Evolutionary conservation across 306 rosid genomes (phyloP).

Genomic region (Quillaja saponaria): DNA sequence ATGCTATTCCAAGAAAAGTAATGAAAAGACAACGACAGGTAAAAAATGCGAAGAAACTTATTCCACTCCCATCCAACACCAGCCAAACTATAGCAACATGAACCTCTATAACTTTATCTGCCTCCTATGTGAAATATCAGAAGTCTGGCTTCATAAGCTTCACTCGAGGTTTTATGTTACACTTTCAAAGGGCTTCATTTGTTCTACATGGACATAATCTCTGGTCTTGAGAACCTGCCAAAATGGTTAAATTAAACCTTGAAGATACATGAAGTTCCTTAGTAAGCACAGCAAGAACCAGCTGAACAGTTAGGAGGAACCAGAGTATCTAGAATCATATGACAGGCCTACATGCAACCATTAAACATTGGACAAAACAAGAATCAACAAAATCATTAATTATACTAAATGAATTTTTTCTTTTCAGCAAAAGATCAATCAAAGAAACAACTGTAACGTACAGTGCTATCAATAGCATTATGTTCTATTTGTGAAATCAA

Average conservation of each 20-base stretch:
- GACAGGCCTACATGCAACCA: background rate
- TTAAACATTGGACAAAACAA: too few species aligned
- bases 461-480: background rate
- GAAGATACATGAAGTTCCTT: slow-evolving; percentile 9
- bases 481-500: background rate
- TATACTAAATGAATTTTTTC: background rate
- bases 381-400: background rate
- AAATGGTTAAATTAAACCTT: slow-evolving; percentile 23
- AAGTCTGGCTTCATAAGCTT: slow-evolving; percentile 89
- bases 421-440: background rate
- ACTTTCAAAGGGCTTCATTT: slow-evolving; percentile 66
- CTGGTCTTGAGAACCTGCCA: slow-evolving; percentile 93
- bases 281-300: slow-evolving; percentile 8
- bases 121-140: slow-evolving; percentile 61
- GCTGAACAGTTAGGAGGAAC: slow-evolving; percentile 3
- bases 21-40: slow-evolving; percentile 31
- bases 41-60: slow-evolving; percentile 31
- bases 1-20: slow-evolving; percentile 43
- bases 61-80: slow-evolving; percentile 38
- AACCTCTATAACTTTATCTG: slow-evolving; percentile 53
- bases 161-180: slow-evolving; percentile 65
- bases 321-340: slow-evolving; percentile 1
- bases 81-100: slow-evolving; percentile 40
- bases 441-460: slow-evolving; percentile 1
- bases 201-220: slow-evolving; percentile 93